phyloP scores from a whole-genome alignment of 306 rosid species.

The Chamaecrista fasciculata region DNA sequence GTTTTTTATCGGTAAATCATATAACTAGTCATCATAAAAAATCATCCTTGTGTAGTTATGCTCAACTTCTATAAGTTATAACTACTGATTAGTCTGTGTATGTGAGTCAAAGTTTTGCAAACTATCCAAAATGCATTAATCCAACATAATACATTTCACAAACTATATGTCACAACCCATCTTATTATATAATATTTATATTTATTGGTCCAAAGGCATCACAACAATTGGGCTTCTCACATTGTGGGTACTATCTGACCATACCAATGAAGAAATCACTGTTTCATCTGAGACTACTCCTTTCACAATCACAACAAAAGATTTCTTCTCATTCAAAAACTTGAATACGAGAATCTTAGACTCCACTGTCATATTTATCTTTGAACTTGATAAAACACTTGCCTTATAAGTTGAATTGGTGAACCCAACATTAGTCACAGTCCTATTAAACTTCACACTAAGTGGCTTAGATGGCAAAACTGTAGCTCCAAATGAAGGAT shows the following conservation, averaged over 20 bases:
- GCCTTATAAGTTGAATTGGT: constrained; percentile 33
- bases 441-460: constrained; percentile 26
- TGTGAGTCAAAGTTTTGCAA: too few relatives aligned
- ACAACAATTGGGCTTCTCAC: constrained; percentile 40
- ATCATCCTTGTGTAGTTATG: too few relatives aligned
- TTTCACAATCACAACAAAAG: constrained; percentile 33
- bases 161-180: too few relatives aligned
- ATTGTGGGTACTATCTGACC: constrained; percentile 39
- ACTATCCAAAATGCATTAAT: too few relatives aligned
- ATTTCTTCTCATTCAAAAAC: constrained; percentile 33
- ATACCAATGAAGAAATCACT: constrained; percentile 20
- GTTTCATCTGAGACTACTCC: neutral
- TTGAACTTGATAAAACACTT: neutral
- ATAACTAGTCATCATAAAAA: too few relatives aligned
- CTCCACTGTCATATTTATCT: constrained; percentile 16
- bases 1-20: too few relatives aligned
- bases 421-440: constrained; percentile 40
- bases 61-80: too few relatives aligned
- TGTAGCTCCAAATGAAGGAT: constrained; percentile 31
- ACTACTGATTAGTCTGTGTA: too few relatives aligned
- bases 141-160: too few relatives aligned
- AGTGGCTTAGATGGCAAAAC: constrained; percentile 2
- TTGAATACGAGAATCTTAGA: constrained; percentile 36
- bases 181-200: too few relatives aligned
- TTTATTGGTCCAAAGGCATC: neutral